phyloP scores from a whole-genome alignment of 1,139 yeast genomes.

The Geotrichum bryndzae region DNA sequence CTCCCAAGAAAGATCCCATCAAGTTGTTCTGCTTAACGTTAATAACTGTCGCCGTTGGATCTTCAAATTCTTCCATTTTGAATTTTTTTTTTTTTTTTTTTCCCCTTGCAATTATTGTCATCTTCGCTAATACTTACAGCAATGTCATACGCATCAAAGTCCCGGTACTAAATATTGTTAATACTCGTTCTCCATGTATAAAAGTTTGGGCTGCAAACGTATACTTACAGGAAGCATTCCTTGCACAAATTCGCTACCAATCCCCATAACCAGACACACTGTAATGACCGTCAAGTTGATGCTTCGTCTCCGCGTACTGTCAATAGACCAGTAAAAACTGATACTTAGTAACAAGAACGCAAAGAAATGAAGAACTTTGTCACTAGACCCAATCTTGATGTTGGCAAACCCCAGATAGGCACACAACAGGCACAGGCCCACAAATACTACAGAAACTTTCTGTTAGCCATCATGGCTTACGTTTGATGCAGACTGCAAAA shows the following conservation, averaged over 20 bases:
- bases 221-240: constrained; percentile 28
- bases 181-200: background rate
- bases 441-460: constrained; percentile 25
- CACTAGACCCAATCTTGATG: constrained; percentile 42
- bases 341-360: constrained; percentile 48
- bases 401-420: constrained; percentile 48
- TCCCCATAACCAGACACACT: constrained; percentile 44
- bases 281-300: constrained; percentile 41
- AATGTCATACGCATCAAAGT: constrained; percentile 37
- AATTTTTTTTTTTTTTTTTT: background rate
- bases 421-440: constrained; percentile 27
- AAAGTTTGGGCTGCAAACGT: background rate
- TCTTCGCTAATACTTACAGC: constrained; percentile 21
- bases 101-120: constrained; percentile 7
- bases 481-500: background rate
- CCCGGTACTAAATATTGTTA: constrained; percentile 25
- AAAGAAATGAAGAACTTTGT: constrained; percentile 48
- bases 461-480: constrained; percentile 3
- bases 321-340: constrained; percentile 52
- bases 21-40: constrained; percentile 30
- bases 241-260: constrained; percentile 51
- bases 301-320: constrained; percentile 39
- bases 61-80: no score
- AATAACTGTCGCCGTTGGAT: no score
- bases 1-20: constrained; percentile 34